Evolutionary conservation across 148 eudicot genomes (phyloP), one percentile per base, ranked within the genome.

Genomic region (Mesembryanthemum crystallinum): DNA sequence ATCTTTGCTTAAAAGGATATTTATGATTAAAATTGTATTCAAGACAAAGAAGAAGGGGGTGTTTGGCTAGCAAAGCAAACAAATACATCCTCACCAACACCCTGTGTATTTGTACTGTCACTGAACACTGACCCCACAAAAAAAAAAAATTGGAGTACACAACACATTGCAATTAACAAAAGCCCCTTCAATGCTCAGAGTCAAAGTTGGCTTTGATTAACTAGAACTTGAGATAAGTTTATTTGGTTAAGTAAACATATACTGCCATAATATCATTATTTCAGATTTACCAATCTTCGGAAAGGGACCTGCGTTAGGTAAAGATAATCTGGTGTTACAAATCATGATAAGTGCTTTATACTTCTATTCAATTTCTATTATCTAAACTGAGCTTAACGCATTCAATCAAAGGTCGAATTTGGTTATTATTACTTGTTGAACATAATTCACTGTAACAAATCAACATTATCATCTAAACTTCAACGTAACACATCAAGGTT

Each of bases 1-100:
- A 77, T 81, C 91, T 86, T 89, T 83, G 89, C 93, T 84, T 89
- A 73, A 72, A 87, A 86, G 87, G 69, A 77, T 80, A 70, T 39
- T 11, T 49, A 63, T 74, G 77, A 54, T n/a, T 39, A 67, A 21
- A 58, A 57, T 67, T 59, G 45, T 15, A 54, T 42, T 67, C 51
- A 59, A 60, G 35, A 78, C n/a, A 55, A 72, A 21, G 23, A 60
- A 20, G 57, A 52, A 52, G n/a, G 18, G 2, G 14, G 18, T 47
- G 18, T 21, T 54, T 21, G 11, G 7, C 24, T 32, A 29, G 27
- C 10, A 63, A 10, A 63, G 51, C 51, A 39, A 11, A 21, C 25
- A 32, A 33, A 54, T 51, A 69, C 14, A 45, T 63, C 69, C 47
- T 64, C 20, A 74, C 77, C 77, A 62, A 74, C 69, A 74, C 33